phyloP scores from a whole-genome alignment of 1,284 basidiomycete species.

The Hymenochaete sp. region DNA sequence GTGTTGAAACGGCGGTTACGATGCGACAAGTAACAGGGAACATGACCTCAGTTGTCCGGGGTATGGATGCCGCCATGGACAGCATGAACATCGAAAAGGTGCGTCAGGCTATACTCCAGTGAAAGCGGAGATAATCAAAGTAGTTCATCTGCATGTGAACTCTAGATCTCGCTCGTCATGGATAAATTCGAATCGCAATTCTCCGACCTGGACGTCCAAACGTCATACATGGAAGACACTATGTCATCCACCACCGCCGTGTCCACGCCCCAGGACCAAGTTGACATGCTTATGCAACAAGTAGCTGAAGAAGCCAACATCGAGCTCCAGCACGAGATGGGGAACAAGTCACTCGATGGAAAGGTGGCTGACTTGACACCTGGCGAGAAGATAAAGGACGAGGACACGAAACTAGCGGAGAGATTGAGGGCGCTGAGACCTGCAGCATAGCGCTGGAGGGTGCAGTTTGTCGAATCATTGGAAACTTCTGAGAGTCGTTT shows the following conservation, averaged over 20 bases:
- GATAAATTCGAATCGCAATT: conserved; percentile 99
- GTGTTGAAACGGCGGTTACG: conserved; percentile 98
- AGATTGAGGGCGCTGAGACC: conserved; percentile 75
- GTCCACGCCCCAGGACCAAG: conserved; percentile 94
- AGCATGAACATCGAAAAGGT: conserved; percentile 97
- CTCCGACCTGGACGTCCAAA: conserved; percentile 95
- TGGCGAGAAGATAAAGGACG: conserved; percentile 57
- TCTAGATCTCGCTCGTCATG: conserved; percentile 95
- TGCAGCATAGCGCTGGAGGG: conserved; percentile 47
- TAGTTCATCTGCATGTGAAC: neutral
- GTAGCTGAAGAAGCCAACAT: conserved; percentile 97
- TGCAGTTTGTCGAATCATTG: too few relatives aligned
- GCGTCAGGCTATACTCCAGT: conserved; percentile 23
- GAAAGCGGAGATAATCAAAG: neutral
- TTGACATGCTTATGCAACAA: conserved; percentile 86
- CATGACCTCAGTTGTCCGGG: conserved; percentile 94
- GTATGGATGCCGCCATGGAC: conserved; percentile 99
- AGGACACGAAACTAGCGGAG: conserved; percentile 76
- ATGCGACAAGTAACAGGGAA: conserved; percentile 93
- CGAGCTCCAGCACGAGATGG: conserved; percentile 87
- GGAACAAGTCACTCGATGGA: conserved; percentile 50
- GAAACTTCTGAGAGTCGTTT: conserved; percentile 17
- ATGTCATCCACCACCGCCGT: conserved; percentile 92
- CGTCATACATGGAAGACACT: conserved; percentile 95
- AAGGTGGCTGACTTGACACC: conserved; percentile 45